Base-by-base conservation (phyloP, 441 rosid species). In the Erodium chrysanthum region DNA sequence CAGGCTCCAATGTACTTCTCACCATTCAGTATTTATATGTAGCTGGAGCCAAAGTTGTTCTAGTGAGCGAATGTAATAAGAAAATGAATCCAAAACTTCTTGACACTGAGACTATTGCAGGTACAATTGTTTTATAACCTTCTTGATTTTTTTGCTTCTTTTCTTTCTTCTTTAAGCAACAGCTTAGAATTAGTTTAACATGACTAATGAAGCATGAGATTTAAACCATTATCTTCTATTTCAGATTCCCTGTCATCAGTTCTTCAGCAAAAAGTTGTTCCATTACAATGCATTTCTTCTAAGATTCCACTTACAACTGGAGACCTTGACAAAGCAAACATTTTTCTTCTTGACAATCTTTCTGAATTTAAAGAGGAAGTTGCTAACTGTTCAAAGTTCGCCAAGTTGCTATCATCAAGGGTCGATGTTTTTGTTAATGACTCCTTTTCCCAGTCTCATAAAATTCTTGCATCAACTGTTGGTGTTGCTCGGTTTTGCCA, bases 401-500 rank as follows among this genome's bases (percentile, higher is more conserved):
- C 88, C 46, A 74, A 82, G 66, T 67, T 76, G 18, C 69, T 86
- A 68, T 78, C 95, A 40, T 75, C 83, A 35, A 81, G 80, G 74
- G 85, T 86, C 65, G 91, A 88, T 80, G 78, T 88, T 68, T 85
- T 88, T 70, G 88, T 88, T 52, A 88, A 84, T 59, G 95, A 88
- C 71, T 79, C 81, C 5, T 85, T 88, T 78, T 80, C 83, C 68
- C 76, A 66, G 69, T 84, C 87, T 46, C 91, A 88, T 71, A 86
- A 80, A 80, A 71, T 84, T 68, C 88, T 86, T 72, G 87, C 91
- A 48, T 88, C 91, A 42, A 88, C 90, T 3, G 87, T 88, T 74
- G 87, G 84, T 4, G 22, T 86, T 70, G 35, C 88, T 69, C 80
- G 81, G 60, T 80, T 81, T 76, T 85, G 90, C 79, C 70, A 56